Conservation (phyloP, 176 grass and related monocot species). For the Thinopyrum elongatum region DNA sequence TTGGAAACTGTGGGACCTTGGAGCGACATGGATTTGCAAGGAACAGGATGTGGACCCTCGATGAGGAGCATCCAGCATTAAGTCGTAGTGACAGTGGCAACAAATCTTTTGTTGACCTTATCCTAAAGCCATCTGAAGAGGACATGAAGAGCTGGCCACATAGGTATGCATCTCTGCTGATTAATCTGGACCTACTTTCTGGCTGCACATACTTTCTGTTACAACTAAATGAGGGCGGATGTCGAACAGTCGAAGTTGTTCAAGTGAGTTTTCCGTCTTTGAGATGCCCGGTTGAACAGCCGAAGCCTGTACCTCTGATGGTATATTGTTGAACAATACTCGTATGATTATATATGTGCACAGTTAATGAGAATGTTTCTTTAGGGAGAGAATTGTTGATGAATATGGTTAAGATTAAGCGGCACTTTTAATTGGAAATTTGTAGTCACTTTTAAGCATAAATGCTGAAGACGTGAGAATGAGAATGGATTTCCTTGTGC, state of each 20-base stretch:
- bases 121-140: conserved; percentile 91
- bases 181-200: not conserved
- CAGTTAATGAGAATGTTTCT: not conserved
- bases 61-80: conserved; percentile 46
- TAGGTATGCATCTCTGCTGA: conserved; percentile 52
- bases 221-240: not conserved
- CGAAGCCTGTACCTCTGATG: not conserved
- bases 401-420: not conserved
- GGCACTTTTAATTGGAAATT: not conserved
- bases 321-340: not conserved
- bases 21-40: conserved; percentile 96
- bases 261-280: not conserved
- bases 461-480: not conserved
- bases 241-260: not conserved
- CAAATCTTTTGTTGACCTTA: conserved; percentile 60
- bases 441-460: no score
- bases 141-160: conserved; percentile 86
- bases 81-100: conserved; percentile 30
- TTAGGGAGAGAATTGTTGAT: not conserved
- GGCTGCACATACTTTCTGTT: not conserved
- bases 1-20: conserved; percentile 67
- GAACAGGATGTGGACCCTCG: conserved; percentile 79
- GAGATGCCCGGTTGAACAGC: not conserved
- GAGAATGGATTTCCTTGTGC: not conserved
- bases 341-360: not conserved